Evolutionary conservation across 768 basidiomycete species (phyloP).

Genomic region (Pulveroboletus sp.): DNA sequence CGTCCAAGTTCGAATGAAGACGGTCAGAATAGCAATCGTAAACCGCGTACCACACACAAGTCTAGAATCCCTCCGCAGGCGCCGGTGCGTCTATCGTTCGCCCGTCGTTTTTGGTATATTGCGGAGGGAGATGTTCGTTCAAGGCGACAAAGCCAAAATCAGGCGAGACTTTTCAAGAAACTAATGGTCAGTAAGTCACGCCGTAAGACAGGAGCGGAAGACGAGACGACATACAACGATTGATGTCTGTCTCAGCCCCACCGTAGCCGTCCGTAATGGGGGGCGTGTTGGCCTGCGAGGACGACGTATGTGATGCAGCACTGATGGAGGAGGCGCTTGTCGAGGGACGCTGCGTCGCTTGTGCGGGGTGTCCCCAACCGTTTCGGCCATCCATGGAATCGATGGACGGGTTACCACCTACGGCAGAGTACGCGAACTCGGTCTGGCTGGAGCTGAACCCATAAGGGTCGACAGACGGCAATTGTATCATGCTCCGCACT

Average conservation of each 20-base stretch:
- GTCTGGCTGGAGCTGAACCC: slow-evolving; percentile 61
- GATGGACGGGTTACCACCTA: slow-evolving; percentile 41
- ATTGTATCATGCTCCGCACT: slow-evolving; percentile 81
- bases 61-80: slow-evolving; percentile 29
- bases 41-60: slow-evolving; percentile 26
- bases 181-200: slow-evolving; percentile 47
- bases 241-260: slow-evolving; percentile 68
- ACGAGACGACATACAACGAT: slow-evolving; percentile 67
- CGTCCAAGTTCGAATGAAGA: slow-evolving; percentile 33
- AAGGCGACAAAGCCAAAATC: slow-evolving; percentile 83
- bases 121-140: slow-evolving; percentile 70
- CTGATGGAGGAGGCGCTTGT: slow-evolving; percentile 71
- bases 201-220: slow-evolving; percentile 29
- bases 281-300: slow-evolving; percentile 80
- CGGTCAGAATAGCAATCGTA: slow-evolving; percentile 27
- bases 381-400: slow-evolving; percentile 37
- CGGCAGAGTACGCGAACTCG: slow-evolving; percentile 81
- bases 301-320: slow-evolving; percentile 72
- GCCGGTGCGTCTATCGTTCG: slow-evolving; percentile 41
- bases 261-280: slow-evolving; percentile 66
- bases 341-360: slow-evolving; percentile 58
- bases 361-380: slow-evolving; percentile 41
- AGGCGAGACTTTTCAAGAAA: slow-evolving; percentile 62
- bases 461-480: slow-evolving; percentile 71
- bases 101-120: slow-evolving; percentile 57